These are phyloP conservation scores for Neonectria faginata DNA, from an alignment of 2,329 filamentous ascomycete species.

Conservation along the genomic window DNA sequence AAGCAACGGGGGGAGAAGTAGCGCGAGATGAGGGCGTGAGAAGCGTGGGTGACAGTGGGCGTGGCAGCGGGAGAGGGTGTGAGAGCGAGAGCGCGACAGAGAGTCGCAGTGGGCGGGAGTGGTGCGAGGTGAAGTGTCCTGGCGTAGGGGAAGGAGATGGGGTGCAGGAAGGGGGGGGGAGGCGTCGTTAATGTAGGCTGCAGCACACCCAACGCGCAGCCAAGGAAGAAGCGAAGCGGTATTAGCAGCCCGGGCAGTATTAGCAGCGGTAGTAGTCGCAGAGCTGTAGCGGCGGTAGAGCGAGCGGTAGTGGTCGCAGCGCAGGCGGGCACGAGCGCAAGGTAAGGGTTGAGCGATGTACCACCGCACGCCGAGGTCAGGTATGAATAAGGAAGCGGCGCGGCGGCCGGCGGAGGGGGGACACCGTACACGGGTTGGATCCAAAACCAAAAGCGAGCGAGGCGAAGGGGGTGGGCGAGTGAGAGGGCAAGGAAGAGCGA, in stretches of 20 bases:
- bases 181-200: conserved; percentile 43
- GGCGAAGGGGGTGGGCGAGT: conserved; percentile 16
- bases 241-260: conserved; percentile 32
- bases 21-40: conserved; percentile 31
- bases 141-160: conserved; percentile 29
- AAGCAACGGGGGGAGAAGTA: conserved; percentile 23
- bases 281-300: conserved; percentile 33
- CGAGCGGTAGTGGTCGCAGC: conserved; percentile 10
- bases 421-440: conserved; percentile 11
- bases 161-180: conserved; percentile 31
- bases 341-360: conserved; percentile 18
- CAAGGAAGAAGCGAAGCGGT: conserved; percentile 15
- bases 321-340: conserved; percentile 16
- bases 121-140: conserved; percentile 44
- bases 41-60: conserved; percentile 17
- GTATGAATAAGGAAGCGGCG: conserved; percentile 13
- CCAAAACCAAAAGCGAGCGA: conserved; percentile 14
- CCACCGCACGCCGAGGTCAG: conserved; percentile 15
- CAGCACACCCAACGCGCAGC: conserved; percentile 26
- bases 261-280: conserved; percentile 32
- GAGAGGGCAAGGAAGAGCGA: conserved; percentile 3
- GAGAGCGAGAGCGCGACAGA: conserved; percentile 39
- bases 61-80: conserved; percentile 35
- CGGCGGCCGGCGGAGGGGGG: conserved; percentile 7
- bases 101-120: conserved; percentile 39